Conservation (phyloP, 306 rosid genomes). For the Inga leiocalycina region DNA sequence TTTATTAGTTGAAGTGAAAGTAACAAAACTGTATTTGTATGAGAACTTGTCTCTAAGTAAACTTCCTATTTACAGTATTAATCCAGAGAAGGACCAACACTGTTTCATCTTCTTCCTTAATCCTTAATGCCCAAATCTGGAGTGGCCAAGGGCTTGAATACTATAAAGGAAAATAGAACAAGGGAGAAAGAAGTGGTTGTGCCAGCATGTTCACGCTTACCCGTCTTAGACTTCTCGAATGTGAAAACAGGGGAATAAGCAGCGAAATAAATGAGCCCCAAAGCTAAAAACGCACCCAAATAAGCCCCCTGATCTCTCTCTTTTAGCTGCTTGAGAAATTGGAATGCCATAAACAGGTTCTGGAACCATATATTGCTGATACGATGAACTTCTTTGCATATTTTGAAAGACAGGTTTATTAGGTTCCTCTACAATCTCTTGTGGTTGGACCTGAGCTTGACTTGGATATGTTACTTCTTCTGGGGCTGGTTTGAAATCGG, state of each 20-base stretch:
- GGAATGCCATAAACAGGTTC: slow-evolving; percentile 62
- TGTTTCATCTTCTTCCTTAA: background rate
- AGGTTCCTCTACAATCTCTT: background rate
- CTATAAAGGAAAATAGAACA: background rate
- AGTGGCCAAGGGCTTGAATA: background rate
- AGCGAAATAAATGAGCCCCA: slow-evolving; percentile 49
- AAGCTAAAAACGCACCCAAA: slow-evolving; percentile 42
- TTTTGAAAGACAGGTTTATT: background rate
- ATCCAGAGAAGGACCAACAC: background rate
- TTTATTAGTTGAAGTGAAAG: background rate
- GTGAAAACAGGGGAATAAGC: slow-evolving; percentile 61
- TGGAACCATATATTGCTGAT: slow-evolving; percentile 52
- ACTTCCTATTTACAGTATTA: background rate
- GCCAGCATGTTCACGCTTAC: too few relatives aligned
- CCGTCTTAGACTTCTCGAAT: slow-evolving; percentile 27
- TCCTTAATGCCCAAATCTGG: background rate
- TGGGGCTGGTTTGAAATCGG: slow-evolving; percentile 8
- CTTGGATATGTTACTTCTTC: slow-evolving; percentile 20
- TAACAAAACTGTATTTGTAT: background rate
- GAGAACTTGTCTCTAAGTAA: background rate
- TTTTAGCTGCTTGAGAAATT: slow-evolving; percentile 7
- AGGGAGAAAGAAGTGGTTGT: background rate
- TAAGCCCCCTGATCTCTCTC: slow-evolving; percentile 31
- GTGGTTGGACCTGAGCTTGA: slow-evolving; percentile 23
- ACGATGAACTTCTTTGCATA: slow-evolving; percentile 25